Evolutionary conservation across 2,329 filamentous ascomycete genomes (phyloP), one percentile per base, ranked within the genome.

Genomic region (Nigrospora oryzae): DNA sequence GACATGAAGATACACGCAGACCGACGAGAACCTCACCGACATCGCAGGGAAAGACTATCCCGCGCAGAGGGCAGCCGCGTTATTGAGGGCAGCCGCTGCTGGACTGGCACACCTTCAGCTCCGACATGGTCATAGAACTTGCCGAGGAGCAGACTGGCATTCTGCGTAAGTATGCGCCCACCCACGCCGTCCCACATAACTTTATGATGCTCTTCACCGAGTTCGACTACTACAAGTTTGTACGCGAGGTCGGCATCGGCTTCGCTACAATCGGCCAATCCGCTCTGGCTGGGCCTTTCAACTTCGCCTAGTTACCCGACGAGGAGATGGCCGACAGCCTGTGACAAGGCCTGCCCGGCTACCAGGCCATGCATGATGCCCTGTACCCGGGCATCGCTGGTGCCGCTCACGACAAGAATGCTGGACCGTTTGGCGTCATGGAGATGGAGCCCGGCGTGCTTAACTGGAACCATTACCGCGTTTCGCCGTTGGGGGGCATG

Each of bases 371-470:
- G 30, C 42, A 53, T 15, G 51, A 55, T 17, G 51, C 45, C 4
- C 17, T 53, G n/a, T 55, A 55, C 43, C 43, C 50, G 23, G 48
- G 51, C 32, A 38, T 55, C 13, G 45, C 53, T 11, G 53, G 53
- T 6, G 50, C 50, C 4, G 53, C 53, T 5, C 53, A 55, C 23
- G 47, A 46, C 15, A 30, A 46, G 19, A 46, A 38, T 3, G 35
- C 48, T 3, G 53, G 53, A 0, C 50, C 53, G 10, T 53, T 49
- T 6, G 53, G 53, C 1, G 45, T 55, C n/a, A 54, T 55, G 53
- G 53, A 55, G 35, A 53, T 55, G 53, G 43, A 55, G 37, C 53
- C 53, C 4, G 53, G 53, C n/a, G 45, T 55, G 23, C 52, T 55
- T 14, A 55, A 54, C 42, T 54, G 53, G 53, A 48, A 50, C 28